Conservation (phyloP, 306 rosid species). For the Medicago lupulina region DNA sequence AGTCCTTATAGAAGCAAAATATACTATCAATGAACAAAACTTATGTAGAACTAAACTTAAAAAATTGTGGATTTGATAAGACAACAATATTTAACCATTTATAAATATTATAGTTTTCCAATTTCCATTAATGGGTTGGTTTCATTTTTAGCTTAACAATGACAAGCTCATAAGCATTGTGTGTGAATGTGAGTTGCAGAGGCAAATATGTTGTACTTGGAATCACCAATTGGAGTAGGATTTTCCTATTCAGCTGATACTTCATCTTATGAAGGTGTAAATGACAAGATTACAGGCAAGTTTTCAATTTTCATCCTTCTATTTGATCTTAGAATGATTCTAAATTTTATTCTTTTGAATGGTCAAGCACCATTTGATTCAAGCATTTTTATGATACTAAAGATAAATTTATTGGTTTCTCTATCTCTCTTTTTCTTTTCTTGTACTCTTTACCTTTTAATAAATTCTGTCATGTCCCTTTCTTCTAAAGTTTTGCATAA, state of each 20-base stretch:
- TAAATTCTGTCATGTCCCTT: constrained; percentile 39
- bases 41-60: no score
- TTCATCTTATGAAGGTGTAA: constrained; percentile 62
- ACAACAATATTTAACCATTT: no score
- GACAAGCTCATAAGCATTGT: no score
- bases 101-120: no score
- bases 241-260: constrained; percentile 62
- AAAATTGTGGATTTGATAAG: no score
- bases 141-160: no score
- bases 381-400: neutral
- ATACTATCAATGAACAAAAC: no score
- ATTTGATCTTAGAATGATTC: constrained; percentile 25
- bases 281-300: constrained; percentile 69
- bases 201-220: constrained; percentile 74
- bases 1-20: no score
- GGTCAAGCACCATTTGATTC: constrained; percentile 5
- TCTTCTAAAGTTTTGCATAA: constrained; percentile 42
- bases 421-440: constrained; percentile 29
- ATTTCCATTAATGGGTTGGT: no score
- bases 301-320: constrained; percentile 13
- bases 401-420: neutral
- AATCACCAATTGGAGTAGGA: constrained; percentile 79
- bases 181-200: constrained; percentile 50
- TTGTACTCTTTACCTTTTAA: constrained; percentile 43
- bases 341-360: constrained; percentile 33